These are phyloP conservation scores for Suillus subluteus DNA, from an alignment of 768 basidiomycete species.

Conservation along the genomic window DNA sequence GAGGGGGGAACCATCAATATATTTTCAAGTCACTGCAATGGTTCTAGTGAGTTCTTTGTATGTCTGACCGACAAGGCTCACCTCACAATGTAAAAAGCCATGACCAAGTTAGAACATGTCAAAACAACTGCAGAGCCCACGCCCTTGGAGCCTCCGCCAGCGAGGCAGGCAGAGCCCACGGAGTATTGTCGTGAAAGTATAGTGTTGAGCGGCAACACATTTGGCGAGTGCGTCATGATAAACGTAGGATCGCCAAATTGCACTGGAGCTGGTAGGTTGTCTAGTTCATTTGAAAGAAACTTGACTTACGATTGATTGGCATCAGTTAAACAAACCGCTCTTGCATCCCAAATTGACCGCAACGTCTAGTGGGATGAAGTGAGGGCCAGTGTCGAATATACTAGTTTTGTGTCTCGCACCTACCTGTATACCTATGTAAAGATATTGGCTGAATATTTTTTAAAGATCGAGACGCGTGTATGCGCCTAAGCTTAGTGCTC, in stretches of 20 bases:
- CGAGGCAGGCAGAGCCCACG: neutral
- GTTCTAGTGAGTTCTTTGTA: neutral
- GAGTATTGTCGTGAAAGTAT: neutral
- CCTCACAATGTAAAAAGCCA: neutral
- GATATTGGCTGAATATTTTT: neutral
- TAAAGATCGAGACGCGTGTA: neutral
- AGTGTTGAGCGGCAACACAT: neutral
- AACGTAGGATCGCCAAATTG: neutral
- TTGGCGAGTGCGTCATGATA: slow-evolving; percentile 1
- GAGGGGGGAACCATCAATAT: neutral
- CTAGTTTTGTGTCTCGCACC: neutral
- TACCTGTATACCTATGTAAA: neutral
- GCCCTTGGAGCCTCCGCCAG: no score
- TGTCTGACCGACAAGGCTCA: no score
- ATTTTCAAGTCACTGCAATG: neutral
- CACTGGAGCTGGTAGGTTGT: neutral
- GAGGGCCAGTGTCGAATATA: neutral
- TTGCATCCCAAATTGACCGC: neutral
- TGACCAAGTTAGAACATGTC: neutral
- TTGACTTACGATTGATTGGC: neutral
- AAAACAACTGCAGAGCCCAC: neutral
- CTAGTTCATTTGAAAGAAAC: no score
- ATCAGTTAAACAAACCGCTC: neutral
- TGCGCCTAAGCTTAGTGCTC: neutral
- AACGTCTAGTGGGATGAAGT: no score